Evolutionary conservation across 768 basidiomycete species (phyloP), one percentile per base, ranked within the genome.

Genomic region (Holtermanniella nyarrowii): DNA sequence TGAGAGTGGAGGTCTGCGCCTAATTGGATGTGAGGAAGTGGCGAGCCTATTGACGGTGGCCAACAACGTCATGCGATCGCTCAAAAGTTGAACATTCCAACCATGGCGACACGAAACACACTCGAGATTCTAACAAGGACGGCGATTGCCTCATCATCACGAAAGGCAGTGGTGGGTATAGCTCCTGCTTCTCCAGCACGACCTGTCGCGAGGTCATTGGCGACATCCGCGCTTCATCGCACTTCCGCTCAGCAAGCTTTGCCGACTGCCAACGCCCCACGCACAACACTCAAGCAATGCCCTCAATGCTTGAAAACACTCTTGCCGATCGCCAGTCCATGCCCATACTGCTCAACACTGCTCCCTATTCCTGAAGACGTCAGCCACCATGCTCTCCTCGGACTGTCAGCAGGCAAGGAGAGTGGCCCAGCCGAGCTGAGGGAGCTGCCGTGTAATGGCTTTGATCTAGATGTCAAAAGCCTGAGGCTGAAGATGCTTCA

Each of bases 401-500:
- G 31, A 16, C 31, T 37, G 10, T 37, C 31, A 16, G 7, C 31
- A 37, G 10, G 10, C 7, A 16, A 7, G 16, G 31, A 37, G 31
- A 16, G 31, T 37, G 31, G 10, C 10, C 7, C 31, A 16, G 31
- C 16, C 31, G 63, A 65, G 47, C 47, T 70, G 12, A 20, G 52
- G 2, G 31, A 48, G 14, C 23, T 68, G 10, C 55, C 57, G 13
- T 58, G 61, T 4, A 54, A 61, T 37, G 60, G 62, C 1, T 93
- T 88, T 71, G 69, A 76, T 14, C 72, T 96, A 41, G 81, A 89
- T 64, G 61, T 77, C 14, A 61, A 71, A 1, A 73, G 77, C 18
- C 72, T 95, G 53, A 83, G 81, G 68, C 73, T 74, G 27, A 77
- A 78, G 24, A 91, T 88, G 67, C 74, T 84, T 26, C 73, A 77